These are phyloP conservation scores for Boechera stricta DNA, from an alignment of 345 rosid genomes.

Conservation along the genomic window DNA sequence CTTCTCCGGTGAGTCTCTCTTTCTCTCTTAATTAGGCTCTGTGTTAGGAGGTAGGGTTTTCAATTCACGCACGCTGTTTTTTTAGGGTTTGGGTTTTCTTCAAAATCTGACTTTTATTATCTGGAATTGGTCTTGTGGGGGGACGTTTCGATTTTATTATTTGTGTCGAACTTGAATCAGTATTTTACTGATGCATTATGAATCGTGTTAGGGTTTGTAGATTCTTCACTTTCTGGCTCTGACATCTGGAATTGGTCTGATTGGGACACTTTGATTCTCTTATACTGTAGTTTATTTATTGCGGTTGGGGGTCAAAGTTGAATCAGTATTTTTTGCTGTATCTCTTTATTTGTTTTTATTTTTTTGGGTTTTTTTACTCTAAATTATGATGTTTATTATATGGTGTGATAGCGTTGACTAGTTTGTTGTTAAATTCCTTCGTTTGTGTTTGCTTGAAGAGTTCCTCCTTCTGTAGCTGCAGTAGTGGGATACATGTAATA, in stretches of 20 bases:
- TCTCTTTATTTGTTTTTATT: neutral
- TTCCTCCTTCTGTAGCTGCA: neutral
- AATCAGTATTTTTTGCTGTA: neutral
- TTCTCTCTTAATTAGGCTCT: neutral
- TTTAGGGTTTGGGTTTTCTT: neutral
- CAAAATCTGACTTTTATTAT: neutral
- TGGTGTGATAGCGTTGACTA: conserved; percentile 27
- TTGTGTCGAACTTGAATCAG: neutral
- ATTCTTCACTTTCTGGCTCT: neutral
- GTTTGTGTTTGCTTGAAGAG: neutral
- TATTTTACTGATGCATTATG: neutral
- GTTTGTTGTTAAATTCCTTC: neutral
- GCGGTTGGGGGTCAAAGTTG: conserved; percentile 14
- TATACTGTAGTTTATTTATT: neutral
- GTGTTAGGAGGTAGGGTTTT: conserved; percentile 7
- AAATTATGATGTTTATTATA: conserved; percentile 31
- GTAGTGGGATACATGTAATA: conserved; percentile 32
- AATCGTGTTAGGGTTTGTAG: conserved; percentile 5
- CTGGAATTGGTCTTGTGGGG: neutral
- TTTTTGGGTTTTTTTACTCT: neutral
- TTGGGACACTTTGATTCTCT: conserved; percentile 16
- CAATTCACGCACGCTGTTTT: neutral
- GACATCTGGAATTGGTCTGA: conserved; percentile 29
- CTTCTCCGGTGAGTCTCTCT: conserved; percentile 29
- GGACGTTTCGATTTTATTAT: neutral